phyloP scores from a whole-genome alignment of 2,329 filamentous ascomycete genomes.

The Nemania bipapillata region DNA sequence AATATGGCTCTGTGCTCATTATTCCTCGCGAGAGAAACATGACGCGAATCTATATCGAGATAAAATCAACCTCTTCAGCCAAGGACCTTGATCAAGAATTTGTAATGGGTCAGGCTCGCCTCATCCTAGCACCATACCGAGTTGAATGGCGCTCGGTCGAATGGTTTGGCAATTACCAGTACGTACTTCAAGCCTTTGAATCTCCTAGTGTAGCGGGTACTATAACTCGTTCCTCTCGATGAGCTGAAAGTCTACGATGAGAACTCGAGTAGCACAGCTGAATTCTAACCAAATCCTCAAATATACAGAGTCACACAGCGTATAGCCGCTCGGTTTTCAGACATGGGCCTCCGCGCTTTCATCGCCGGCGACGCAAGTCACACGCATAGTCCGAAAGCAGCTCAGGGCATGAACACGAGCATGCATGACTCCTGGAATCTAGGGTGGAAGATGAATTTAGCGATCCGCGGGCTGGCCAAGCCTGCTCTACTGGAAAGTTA shows the following conservation, averaged over 20 bases:
- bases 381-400: slow-evolving; percentile 71
- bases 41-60: slow-evolving; percentile 72
- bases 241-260: not conserved
- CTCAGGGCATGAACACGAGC: slow-evolving; percentile 68
- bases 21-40: slow-evolving; percentile 78
- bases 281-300: not conserved
- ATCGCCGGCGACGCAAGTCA: slow-evolving; percentile 72
- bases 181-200: not conserved
- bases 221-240: too few species aligned
- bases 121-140: slow-evolving; percentile 68
- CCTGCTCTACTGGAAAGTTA: slow-evolving; percentile 68
- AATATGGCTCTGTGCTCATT: slow-evolving; percentile 76
- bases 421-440: slow-evolving; percentile 68
- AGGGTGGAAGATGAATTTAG: slow-evolving; percentile 59
- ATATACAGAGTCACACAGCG: slow-evolving; percentile 68
- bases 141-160: slow-evolving; percentile 69
- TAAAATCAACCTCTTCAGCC: slow-evolving; percentile 59
- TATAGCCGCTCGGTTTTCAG: slow-evolving; percentile 75
- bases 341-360: slow-evolving; percentile 71
- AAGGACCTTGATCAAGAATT: slow-evolving; percentile 68
- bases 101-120: slow-evolving; percentile 73
- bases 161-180: slow-evolving; percentile 78
- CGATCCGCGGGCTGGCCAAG: slow-evolving; percentile 66
- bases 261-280: not conserved
- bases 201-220: not conserved